Percentiles rank a stretch among this genome's conserved stretches.
phyloP scores from a whole-genome alignment of 2,329 filamentous ascomycete genomes.

The Capronia americana region DNA sequence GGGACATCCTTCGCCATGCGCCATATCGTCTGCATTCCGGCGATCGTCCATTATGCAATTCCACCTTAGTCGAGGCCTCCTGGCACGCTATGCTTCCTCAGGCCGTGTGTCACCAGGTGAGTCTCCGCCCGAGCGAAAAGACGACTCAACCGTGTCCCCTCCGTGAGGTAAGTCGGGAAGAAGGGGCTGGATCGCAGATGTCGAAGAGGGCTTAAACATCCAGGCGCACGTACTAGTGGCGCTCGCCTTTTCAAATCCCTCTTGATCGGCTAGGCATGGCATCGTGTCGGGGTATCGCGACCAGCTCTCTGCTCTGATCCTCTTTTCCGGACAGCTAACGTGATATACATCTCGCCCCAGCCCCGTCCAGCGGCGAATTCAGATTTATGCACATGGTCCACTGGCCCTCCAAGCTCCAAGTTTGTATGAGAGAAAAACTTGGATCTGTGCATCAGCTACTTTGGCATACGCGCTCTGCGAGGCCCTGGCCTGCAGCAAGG shows the following conservation, averaged over 20 bases:
- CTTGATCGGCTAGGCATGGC: slow-evolving; percentile 11
- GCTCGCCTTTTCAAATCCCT: slow-evolving; percentile 18
- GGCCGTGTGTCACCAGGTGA: slow-evolving; percentile 8
- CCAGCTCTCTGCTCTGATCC: neutral
- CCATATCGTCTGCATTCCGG: slow-evolving; percentile 7
- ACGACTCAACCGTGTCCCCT: neutral
- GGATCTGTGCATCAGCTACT: neutral
- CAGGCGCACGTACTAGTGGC: slow-evolving; percentile 13
- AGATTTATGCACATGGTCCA: neutral
- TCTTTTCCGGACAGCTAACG: slow-evolving; percentile 9
- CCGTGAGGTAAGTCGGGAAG: neutral
- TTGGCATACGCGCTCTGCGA: neutral
- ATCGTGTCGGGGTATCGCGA: slow-evolving; percentile 1
- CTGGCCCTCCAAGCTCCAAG: slow-evolving; percentile 1
- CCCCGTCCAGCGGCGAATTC: slow-evolving; percentile 1
- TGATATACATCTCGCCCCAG: slow-evolving; percentile 23
- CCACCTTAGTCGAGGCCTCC: slow-evolving; percentile 1
- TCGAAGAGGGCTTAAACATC: neutral
- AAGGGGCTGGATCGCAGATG: neutral
- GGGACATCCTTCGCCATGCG: slow-evolving; percentile 9
- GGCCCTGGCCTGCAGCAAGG: slow-evolving; percentile 19
- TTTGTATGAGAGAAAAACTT: neutral
- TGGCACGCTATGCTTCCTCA: neutral
- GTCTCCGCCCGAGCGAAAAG: slow-evolving; percentile 3
- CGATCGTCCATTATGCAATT: neutral